These are phyloP conservation scores for Chalaropsis thielavioides DNA, from an alignment of 2,329 filamentous ascomycete species.

Conservation along the genomic window DNA sequence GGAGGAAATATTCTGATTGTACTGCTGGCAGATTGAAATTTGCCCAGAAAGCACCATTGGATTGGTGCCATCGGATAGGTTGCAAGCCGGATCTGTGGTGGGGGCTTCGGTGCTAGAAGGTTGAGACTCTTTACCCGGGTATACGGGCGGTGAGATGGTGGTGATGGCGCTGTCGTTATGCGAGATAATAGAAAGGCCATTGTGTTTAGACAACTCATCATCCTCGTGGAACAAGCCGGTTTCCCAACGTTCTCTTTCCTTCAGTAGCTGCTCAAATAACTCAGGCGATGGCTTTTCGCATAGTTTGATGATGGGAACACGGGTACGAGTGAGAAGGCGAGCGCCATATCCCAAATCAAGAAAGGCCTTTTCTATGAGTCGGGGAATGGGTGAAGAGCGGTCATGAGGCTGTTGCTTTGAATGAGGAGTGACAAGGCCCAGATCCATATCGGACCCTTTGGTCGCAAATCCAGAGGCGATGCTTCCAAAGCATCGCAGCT, in stretches of 20 bases:
- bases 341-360: conserved; percentile 60
- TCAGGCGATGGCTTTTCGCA: conserved; percentile 54
- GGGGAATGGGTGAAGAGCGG: conserved; percentile 49
- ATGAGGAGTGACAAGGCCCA: conserved; percentile 56
- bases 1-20: conserved; percentile 9
- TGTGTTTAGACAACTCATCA: background rate
- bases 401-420: conserved; percentile 40
- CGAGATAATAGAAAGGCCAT: background rate
- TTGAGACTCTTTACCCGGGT: background rate
- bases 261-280: conserved; percentile 45
- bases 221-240: conserved; percentile 27
- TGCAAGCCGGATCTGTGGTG: background rate
- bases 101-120: background rate
- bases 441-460: conserved; percentile 80
- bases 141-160: background rate
- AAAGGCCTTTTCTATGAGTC: conserved; percentile 60
- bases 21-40: conserved; percentile 13
- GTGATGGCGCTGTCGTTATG: background rate
- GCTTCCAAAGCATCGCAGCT: conserved; percentile 67
- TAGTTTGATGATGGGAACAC: conserved; percentile 78
- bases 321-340: conserved; percentile 59
- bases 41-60: conserved; percentile 7
- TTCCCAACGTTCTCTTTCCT: conserved; percentile 60
- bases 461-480: conserved; percentile 74
- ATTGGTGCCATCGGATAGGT: background rate